Conservation (phyloP, 192 early-diverging fungal species). For the Linnemannia exigua region DNA sequence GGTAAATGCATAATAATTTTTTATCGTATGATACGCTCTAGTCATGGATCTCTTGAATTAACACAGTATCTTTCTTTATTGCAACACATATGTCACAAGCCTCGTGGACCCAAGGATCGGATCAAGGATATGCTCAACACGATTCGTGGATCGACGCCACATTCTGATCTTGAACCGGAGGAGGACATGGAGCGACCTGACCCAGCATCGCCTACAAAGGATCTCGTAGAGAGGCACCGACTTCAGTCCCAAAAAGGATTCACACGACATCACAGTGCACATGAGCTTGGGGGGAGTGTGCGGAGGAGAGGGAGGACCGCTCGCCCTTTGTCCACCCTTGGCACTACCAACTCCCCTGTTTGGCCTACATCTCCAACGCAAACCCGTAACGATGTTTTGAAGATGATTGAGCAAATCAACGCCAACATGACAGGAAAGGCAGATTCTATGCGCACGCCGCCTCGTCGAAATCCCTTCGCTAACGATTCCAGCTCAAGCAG, state of each 20-base stretch:
- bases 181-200: conserved; percentile 21
- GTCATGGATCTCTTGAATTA: not conserved
- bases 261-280: conserved; percentile 7
- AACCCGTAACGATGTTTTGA: conserved; percentile 32
- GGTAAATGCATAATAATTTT: conserved; percentile 4
- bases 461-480: not conserved
- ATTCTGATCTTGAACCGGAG: conserved; percentile 8
- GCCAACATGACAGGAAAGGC: conserved; percentile 16
- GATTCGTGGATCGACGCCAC: conserved; percentile 16
- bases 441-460: not conserved
- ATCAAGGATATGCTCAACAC: conserved; percentile 44
- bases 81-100: not conserved
- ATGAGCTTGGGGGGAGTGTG: not conserved
- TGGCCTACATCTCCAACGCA: not conserved
- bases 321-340: not conserved
- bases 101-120: conserved; percentile 19
- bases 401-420: conserved; percentile 51
- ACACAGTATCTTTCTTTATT: no score
- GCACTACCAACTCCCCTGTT: no score
- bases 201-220: conserved; percentile 38
- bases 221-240: conserved; percentile 21
- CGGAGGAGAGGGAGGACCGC: conserved; percentile 14
- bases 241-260: not conserved
- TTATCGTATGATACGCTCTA: not conserved
- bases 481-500: not conserved